These are phyloP conservation scores for Xylaria longipes DNA, from an alignment of 495 filamentous ascomycete genomes.

Conservation along the genomic window DNA sequence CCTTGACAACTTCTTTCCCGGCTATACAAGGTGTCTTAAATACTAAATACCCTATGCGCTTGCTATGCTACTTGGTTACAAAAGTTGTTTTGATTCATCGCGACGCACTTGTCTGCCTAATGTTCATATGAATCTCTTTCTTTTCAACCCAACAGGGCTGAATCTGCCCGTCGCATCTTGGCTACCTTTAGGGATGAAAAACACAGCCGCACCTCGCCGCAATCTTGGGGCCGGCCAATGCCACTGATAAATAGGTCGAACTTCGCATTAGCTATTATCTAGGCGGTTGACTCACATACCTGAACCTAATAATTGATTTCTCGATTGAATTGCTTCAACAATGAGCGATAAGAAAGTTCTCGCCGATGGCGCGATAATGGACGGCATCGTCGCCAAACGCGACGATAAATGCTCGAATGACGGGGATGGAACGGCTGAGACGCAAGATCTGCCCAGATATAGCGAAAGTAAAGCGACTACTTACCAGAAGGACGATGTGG, in stretches of 20 bases:
- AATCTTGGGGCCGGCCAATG: background rate
- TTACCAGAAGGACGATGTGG: background rate
- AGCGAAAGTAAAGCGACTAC: background rate
- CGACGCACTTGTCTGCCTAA: background rate
- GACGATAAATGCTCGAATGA: background rate
- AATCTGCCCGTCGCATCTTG: background rate
- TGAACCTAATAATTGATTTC: background rate
- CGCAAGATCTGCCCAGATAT: background rate
- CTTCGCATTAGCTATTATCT: background rate
- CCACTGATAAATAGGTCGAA: background rate
- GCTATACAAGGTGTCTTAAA: background rate
- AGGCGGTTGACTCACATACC: background rate
- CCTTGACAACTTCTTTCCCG: background rate
- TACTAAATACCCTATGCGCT: background rate
- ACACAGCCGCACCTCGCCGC: background rate
- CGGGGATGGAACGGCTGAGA: background rate
- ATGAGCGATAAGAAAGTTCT: background rate
- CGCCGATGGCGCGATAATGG: background rate
- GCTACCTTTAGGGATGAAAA: background rate
- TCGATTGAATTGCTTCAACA: background rate
- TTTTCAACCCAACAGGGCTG: background rate
- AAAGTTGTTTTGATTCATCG: background rate
- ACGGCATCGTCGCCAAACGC: too few relatives aligned
- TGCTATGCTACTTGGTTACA: background rate
- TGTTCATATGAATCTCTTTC: background rate